Conservation (phyloP, 2,329 filamentous ascomycete genomes). For the Ophiocordyceps robertsii region DNA sequence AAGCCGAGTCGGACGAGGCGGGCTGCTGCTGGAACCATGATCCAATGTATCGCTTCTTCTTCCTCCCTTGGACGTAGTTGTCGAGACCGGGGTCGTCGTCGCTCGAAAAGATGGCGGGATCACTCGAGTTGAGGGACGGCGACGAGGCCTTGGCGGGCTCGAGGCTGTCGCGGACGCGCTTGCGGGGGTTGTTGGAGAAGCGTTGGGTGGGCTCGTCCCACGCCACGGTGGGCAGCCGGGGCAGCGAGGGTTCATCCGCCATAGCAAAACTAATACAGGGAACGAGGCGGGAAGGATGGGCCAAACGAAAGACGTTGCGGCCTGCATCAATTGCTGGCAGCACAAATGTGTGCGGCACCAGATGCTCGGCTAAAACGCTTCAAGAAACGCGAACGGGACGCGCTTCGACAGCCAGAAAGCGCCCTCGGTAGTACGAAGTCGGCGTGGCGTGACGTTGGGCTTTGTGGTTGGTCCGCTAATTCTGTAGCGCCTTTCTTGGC, state of each 20-base stretch:
- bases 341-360: neutral
- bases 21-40: constrained; percentile 54
- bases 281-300: too few relatives aligned
- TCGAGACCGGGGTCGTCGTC: constrained; percentile 57
- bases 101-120: constrained; percentile 58
- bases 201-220: constrained; percentile 24
- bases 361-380: neutral
- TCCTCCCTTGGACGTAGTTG: constrained; percentile 43
- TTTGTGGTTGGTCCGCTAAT: too few relatives aligned
- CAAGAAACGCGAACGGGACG: neutral
- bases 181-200: constrained; percentile 24
- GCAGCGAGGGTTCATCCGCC: constrained; percentile 28
- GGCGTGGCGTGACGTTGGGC: neutral
- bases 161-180: constrained; percentile 20
- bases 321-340: neutral
- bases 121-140: constrained; percentile 46
- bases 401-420: neutral
- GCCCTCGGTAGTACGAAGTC: neutral
- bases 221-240: constrained; percentile 22
- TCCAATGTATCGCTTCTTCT: constrained; percentile 51
- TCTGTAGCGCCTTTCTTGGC: too few relatives aligned
- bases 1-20: constrained; percentile 33
- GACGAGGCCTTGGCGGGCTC: constrained; percentile 14
- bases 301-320: neutral
- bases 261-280: constrained; percentile 8